phyloP scores from a whole-genome alignment of 768 basidiomycete species.

The Lentinula lateritia region DNA sequence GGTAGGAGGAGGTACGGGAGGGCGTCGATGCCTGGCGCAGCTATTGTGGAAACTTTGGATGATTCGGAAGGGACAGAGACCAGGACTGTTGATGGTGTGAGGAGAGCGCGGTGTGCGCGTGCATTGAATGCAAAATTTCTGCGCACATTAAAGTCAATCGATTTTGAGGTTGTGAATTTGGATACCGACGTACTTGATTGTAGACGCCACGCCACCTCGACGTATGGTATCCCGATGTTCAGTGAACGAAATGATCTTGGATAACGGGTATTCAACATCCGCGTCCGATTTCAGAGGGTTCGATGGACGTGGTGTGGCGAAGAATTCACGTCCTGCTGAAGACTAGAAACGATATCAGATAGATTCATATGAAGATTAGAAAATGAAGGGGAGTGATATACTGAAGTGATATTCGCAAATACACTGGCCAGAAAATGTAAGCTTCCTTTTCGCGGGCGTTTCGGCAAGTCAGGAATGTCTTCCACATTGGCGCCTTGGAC shows the following conservation, averaged over 20 bases:
- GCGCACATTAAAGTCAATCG: conserved; percentile 8
- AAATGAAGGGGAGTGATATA: conserved; percentile 28
- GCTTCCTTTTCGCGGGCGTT: conserved; percentile 62
- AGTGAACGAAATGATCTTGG: conserved; percentile 80
- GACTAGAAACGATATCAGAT: conserved; percentile 38
- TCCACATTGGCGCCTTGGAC: conserved; percentile 61
- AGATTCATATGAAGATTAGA: background rate
- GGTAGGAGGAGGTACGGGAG: conserved; percentile 85
- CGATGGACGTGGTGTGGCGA: conserved; percentile 61
- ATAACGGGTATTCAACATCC: conserved; percentile 71
- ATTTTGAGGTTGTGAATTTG: background rate
- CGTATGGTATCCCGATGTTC: conserved; percentile 86
- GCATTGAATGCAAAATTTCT: conserved; percentile 80
- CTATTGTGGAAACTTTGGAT: conserved; percentile 7
- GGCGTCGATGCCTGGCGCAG: conserved; percentile 75
- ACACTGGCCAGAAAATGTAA: conserved; percentile 92
- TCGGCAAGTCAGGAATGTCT: conserved; percentile 40
- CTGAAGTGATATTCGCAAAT: conserved; percentile 86
- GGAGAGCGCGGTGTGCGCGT: conserved; percentile 63
- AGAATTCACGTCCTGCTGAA: conserved; percentile 72
- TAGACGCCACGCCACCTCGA: conserved; percentile 80
- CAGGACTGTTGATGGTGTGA: conserved; percentile 55
- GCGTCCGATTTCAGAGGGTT: conserved; percentile 39
- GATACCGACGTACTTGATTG: conserved; percentile 61
- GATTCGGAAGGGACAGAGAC: conserved; percentile 41